Base-by-base conservation (phyloP, 805 yeast genomes). In the Sugiyamaella smithiae region DNA sequence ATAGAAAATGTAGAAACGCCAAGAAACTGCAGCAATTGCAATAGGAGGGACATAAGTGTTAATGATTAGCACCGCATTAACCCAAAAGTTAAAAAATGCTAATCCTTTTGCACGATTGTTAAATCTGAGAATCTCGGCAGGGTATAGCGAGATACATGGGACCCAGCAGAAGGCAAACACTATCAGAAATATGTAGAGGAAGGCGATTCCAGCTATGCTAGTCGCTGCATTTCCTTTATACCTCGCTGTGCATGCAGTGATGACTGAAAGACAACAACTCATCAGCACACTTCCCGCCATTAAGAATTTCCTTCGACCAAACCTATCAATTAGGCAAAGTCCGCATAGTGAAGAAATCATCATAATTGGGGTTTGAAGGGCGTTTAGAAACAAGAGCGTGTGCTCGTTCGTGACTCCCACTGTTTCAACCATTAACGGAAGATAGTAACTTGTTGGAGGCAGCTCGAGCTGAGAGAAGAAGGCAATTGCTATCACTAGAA, bases 1-100 rank as follows among this genome's bases (percentile, higher is more conserved):
- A 26, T 24, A 40, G 3, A 73, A 74, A 51, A 72, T 69, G 56
- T 73, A 73, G 64, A 71, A 72, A 55, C 69, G 71, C 74, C 74
- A 72, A 26, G 57, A 59, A 40, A 72, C 67, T 24, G 69, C 68
- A 36, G 64, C 71, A 66, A 72, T 65, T 40, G 73, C 76, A 57
- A 67, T 53, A n/a, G 70, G 68, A 45, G 67, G 67, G 36, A 64
- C 69, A 43, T 59, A 67, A 45, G 65, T 62, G 33, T 85, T 93
- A 1, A 89, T 74, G 61, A 83, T 88, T 80, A 86, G 84, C 50
- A 82, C 82, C 11, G 91, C 91, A 52, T 82, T 81, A 26, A 88
- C 82, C 16, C 19, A 23, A 5, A 24, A n/a, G 26, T 24, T 23
- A 14, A 37, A n/a, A 14, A 36, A 35, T 19, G 38, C 26, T 14